Conservation (phyloP, 2,329 filamentous ascomycete species). For the Dryadomyces quercivorus region DNA sequence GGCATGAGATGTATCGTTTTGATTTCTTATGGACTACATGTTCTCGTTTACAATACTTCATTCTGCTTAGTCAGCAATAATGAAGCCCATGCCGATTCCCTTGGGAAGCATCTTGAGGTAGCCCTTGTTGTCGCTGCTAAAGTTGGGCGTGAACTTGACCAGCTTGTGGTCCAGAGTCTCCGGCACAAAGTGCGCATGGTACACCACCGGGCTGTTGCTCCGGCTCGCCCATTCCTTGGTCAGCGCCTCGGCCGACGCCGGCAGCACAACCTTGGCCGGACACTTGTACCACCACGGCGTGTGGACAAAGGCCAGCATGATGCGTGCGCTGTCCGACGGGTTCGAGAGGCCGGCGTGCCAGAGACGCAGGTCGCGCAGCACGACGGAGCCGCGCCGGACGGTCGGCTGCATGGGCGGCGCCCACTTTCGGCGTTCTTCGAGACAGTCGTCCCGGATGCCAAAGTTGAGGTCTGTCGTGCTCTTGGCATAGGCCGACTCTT, state of each 20-base stretch:
- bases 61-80: not conserved
- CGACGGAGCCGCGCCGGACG: conserved; percentile 29
- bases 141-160: conserved; percentile 17
- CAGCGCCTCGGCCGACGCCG: not conserved
- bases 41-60: no score
- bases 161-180: conserved; percentile 13
- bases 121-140: conserved; percentile 13
- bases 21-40: no score
- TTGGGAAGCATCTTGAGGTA: conserved; percentile 11
- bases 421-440: conserved; percentile 11
- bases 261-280: conserved; percentile 8
- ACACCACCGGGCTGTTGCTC: conserved; percentile 3
- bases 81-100: not conserved
- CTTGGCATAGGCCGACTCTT: conserved; percentile 15
- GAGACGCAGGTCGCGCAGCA: conserved; percentile 32
- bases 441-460: not conserved
- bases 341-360: conserved; percentile 40
- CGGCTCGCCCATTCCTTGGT: not conserved
- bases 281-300: conserved; percentile 26
- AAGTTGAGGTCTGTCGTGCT: not conserved
- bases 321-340: conserved; percentile 23
- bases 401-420: conserved; percentile 24
- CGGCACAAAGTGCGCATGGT: conserved; percentile 12
- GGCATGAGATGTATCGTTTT: not conserved
- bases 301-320: conserved; percentile 28